Percentiles rank a stretch among this genome's conserved stretches.
phyloP scores from a whole-genome alignment of 2,329 filamentous ascomycete species.

The Conoideocrella luteorostrata region DNA sequence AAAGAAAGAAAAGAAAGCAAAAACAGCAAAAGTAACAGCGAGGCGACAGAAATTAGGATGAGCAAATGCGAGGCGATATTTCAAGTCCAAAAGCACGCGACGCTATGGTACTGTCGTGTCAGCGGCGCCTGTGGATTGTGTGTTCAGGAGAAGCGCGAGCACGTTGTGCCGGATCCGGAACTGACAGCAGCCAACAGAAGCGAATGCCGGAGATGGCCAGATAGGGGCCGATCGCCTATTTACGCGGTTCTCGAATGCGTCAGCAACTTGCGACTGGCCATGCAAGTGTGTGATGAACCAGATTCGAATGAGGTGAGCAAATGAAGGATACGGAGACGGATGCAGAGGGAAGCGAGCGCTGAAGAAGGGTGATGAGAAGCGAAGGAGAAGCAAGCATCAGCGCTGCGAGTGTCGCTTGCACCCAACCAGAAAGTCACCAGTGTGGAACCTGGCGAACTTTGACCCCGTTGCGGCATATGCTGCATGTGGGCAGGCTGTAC shows the following conservation, averaged over 20 bases:
- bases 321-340: background rate
- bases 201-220: background rate
- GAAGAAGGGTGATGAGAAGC: background rate
- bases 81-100: too few species aligned
- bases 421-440: too few species aligned
- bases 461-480: too few species aligned
- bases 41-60: too few species aligned
- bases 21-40: too few species aligned
- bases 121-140: background rate
- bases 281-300: too few species aligned
- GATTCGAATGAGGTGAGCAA: background rate
- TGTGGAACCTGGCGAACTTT: too few species aligned
- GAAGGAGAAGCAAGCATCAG: background rate
- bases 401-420: too few species aligned
- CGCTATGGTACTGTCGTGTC: too few species aligned
- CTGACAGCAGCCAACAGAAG: background rate
- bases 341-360: background rate
- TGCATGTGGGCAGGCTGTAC: too few species aligned
- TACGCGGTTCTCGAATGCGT: background rate
- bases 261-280: background rate
- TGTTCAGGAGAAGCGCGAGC: background rate
- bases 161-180: slow-evolving; percentile 1
- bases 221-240: background rate
- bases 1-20: background rate
- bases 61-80: too few species aligned